Conservation (phyloP, 768 basidiomycete genomes). For the Lactifluus subvellereus region DNA sequence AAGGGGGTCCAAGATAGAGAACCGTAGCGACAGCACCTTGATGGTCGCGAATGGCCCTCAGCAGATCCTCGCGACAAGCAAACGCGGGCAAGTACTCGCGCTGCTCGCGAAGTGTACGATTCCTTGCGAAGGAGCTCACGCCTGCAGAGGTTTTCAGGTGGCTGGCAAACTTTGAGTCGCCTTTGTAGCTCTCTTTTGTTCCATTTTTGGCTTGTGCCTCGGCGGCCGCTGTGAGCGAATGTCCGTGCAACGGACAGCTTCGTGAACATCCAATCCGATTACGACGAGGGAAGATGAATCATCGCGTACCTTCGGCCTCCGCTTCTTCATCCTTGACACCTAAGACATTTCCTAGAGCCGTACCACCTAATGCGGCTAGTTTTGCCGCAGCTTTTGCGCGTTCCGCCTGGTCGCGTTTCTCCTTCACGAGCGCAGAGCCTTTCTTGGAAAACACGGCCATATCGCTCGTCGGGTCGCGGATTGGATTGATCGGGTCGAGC, state of each 20-base stretch:
- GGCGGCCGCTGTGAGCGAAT: constrained; percentile 43
- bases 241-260: constrained; percentile 36
- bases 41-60: constrained; percentile 86
- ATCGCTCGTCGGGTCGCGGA: constrained; percentile 88
- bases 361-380: constrained; percentile 86
- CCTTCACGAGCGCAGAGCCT: constrained; percentile 89
- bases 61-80: constrained; percentile 89
- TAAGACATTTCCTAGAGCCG: constrained; percentile 94
- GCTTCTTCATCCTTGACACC: constrained; percentile 94
- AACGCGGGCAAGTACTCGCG: constrained; percentile 96
- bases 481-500: constrained; percentile 94
- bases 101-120: constrained; percentile 86
- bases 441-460: constrained; percentile 96
- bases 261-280: constrained; percentile 75
- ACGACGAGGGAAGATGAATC: constrained; percentile 21
- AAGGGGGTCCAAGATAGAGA: background rate
- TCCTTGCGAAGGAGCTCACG: constrained; percentile 75
- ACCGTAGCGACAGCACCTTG: constrained; percentile 55
- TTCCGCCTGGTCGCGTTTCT: constrained; percentile 95
- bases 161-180: constrained; percentile 95
- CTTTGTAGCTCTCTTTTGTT: constrained; percentile 70
- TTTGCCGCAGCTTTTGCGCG: constrained; percentile 95
- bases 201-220: constrained; percentile 42
- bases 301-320: constrained; percentile 76
- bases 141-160: constrained; percentile 80